A percentile compares a stretch with the other conserved stretches of the same genome.
phyloP scores from a whole-genome alignment of 257 asterid genomes.

The Solanum appendiculatum region DNA sequence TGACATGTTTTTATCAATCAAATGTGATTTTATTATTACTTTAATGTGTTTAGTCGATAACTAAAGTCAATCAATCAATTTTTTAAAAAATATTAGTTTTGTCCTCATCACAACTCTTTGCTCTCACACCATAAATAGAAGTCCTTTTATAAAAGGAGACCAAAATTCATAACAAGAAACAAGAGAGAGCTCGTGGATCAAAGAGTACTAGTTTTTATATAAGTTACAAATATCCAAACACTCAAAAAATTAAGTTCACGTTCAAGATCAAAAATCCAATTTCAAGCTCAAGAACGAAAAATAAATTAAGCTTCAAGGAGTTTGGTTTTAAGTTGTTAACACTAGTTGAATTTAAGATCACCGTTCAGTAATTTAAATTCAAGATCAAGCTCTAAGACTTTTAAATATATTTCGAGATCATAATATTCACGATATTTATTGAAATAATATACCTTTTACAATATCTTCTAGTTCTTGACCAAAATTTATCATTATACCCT shows the following conservation, averaged over 20 bases:
- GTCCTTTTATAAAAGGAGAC: neutral
- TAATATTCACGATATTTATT: neutral
- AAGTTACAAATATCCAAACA: neutral
- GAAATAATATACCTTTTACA: too few relatives aligned
- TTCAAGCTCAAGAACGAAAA: neutral
- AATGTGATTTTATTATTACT: neutral
- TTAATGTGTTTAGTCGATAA: neutral
- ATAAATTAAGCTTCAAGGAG: neutral
- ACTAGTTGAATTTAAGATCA: neutral
- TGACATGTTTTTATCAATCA: neutral
- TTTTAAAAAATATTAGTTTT: neutral
- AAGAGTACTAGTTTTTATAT: rapidly evolving
- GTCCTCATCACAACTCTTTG: neutral
- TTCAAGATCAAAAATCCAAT: neutral
- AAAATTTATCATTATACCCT: neutral
- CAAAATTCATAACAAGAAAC: neutral
- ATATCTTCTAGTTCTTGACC: neutral
- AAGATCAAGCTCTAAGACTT: neutral
- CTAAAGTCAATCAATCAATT: neutral
- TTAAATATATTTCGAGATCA: neutral
- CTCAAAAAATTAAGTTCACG: neutral
- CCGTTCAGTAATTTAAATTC: neutral
- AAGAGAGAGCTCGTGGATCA: neutral
- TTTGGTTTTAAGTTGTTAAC: neutral
- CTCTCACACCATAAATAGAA: neutral